These are phyloP conservation scores for Spergularia bocconei DNA, from an alignment of 148 eudicot genomes.

Conservation along the genomic window DNA sequence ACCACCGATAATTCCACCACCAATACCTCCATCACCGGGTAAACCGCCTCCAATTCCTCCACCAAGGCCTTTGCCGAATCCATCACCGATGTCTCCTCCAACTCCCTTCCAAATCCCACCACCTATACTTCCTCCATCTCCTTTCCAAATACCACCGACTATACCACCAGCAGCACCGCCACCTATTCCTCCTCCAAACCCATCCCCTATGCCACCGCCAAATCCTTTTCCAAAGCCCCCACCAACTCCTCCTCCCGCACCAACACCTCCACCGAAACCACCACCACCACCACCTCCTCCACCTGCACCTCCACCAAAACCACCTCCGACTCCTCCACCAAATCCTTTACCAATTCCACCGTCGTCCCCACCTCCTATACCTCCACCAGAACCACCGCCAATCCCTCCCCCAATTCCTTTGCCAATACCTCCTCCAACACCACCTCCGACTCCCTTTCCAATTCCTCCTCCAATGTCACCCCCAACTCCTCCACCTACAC, in stretches of 20 bases:
- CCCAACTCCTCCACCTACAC: not conserved
- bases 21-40: not conserved
- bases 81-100: slow-evolving; percentile 4
- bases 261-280: not conserved
- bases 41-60: slow-evolving; percentile 9
- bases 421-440: slow-evolving; percentile 5
- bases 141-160: slow-evolving; percentile 13
- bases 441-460: slow-evolving; percentile 17
- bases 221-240: slow-evolving; percentile 7
- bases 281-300: not conserved
- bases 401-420: slow-evolving; percentile 12
- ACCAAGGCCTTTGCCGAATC: not conserved
- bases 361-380: slow-evolving; percentile 8
- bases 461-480: slow-evolving; percentile 8
- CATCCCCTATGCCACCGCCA: slow-evolving; percentile 17
- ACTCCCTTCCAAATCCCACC: slow-evolving; percentile 10
- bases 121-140: slow-evolving; percentile 20
- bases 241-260: slow-evolving; percentile 21
- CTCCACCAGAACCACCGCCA: slow-evolving; percentile 20
- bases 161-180: not conserved
- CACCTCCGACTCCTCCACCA: slow-evolving; percentile 6
- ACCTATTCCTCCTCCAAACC: slow-evolving; percentile 5
- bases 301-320: slow-evolving; percentile 10
- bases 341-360: slow-evolving; percentile 4
- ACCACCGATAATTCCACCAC: not conserved